Conservation (phyloP, 1,284 basidiomycete genomes). For the Anthracocystis panici-leucophaei region DNA sequence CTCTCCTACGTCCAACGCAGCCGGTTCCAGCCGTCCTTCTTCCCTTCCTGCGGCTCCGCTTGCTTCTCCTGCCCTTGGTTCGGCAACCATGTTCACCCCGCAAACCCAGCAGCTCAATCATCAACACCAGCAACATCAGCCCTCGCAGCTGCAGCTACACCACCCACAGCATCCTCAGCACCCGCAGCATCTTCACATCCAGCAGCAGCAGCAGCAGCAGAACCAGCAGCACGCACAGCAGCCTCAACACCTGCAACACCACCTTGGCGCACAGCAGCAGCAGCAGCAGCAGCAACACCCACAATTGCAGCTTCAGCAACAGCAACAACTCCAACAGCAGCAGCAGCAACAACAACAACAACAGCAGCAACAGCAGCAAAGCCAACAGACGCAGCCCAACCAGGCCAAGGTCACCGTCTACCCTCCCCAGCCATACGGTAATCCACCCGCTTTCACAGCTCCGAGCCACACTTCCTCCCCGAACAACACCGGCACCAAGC, state of each 20-base stretch:
- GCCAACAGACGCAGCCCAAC: conserved; percentile 11
- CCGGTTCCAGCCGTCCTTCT: conserved; percentile 27
- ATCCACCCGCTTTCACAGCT: conserved; percentile 33
- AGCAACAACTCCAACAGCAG: conserved; percentile 28
- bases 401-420: conserved; percentile 41
- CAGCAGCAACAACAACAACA: conserved; percentile 24
- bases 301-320: conserved; percentile 28
- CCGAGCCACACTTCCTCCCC: conserved; percentile 48
- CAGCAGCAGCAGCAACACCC: conserved; percentile 21
- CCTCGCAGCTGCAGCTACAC: conserved; percentile 28
- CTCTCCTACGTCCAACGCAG: conserved; percentile 29
- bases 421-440: conserved; percentile 57
- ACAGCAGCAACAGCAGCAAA: conserved; percentile 13
- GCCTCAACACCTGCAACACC: conserved; percentile 26
- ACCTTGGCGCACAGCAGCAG: conserved; percentile 19
- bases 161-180: conserved; percentile 40
- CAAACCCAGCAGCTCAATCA: conserved; percentile 31
- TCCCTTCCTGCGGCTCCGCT: conserved; percentile 22
- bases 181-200: conserved; percentile 31
- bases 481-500: conserved; percentile 34
- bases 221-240: conserved; percentile 20
- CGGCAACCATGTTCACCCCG: conserved; percentile 44
- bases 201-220: conserved; percentile 25
- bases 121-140: conserved; percentile 29
- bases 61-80: conserved; percentile 29